Percentiles rank a stretch among this genome's conserved stretches.
Evolutionary conservation across 106 monocot genomes (phyloP).

Genomic region (Iris macrosiphon): DNA sequence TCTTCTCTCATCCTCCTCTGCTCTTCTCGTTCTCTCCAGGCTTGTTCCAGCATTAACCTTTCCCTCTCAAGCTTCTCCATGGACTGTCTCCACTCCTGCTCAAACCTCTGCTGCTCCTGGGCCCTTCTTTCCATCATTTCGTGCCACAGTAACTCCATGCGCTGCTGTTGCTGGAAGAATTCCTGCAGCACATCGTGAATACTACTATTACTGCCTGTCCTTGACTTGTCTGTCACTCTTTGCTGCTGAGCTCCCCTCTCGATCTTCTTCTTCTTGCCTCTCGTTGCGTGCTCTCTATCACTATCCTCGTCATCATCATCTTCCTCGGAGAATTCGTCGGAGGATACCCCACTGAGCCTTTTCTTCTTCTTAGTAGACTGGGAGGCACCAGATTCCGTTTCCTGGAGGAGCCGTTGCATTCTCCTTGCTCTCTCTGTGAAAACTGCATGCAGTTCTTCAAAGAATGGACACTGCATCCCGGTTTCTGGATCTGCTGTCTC

Average conservation of each 20-base stretch:
- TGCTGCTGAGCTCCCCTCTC: conserved; percentile 25
- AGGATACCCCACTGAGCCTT: too few species aligned
- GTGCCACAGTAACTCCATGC: conserved; percentile 65
- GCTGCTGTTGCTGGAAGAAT: conserved; percentile 80
- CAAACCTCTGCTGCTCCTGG: conserved; percentile 47
- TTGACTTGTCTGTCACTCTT: conserved; percentile 30
- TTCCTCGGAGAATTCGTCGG: conserved; percentile 53
- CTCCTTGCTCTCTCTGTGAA: conserved; percentile 69
- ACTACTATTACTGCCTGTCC: conserved; percentile 10
- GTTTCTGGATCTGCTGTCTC: conserved; percentile 85
- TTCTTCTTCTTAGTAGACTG: conserved; percentile 37
- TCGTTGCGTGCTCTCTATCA: conserved; percentile 35
- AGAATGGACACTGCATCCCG: conserved; percentile 85
- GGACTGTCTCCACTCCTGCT: conserved; percentile 83
- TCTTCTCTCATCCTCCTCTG: conserved; percentile 73
- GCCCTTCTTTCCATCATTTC: conserved; percentile 74
- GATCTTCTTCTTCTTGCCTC: conserved; percentile 42
- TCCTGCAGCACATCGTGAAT: conserved; percentile 63
- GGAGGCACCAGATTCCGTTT: conserved; percentile 47
- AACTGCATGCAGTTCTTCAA: conserved; percentile 85
- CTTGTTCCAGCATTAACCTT: conserved; percentile 75
- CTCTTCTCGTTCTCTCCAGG: conserved; percentile 93
- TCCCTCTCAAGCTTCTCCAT: conserved; percentile 96
- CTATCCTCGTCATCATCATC: conserved; percentile 55
- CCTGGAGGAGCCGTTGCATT: conserved; percentile 75